Evolutionary conservation across 1,284 basidiomycete genomes (phyloP).

Genomic region (Leccinum pseudoinsigne): DNA sequence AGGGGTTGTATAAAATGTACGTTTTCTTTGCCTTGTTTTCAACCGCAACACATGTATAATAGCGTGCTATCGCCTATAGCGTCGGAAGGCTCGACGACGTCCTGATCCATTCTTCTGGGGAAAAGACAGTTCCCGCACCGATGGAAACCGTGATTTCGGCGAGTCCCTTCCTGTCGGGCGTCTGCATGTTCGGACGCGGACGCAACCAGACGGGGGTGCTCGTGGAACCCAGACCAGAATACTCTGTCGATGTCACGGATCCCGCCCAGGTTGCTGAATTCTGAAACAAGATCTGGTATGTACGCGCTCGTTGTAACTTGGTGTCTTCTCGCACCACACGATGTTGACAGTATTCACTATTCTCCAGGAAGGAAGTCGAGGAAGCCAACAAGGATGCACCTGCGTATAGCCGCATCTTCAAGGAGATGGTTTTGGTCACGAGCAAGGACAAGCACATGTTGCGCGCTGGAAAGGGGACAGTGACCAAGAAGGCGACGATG

Average conservation of each 20-base stretch:
- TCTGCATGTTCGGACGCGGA: slow-evolving; percentile 28
- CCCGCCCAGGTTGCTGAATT: slow-evolving; percentile 19
- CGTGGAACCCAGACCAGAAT: slow-evolving; percentile 25
- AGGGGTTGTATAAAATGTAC: too few species aligned
- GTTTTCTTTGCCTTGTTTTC: too few species aligned
- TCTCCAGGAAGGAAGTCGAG: slow-evolving; percentile 28
- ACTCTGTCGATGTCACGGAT: slow-evolving; percentile 24
- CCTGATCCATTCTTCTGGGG: too few species aligned
- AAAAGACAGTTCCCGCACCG: too few species aligned
- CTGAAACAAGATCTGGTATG: slow-evolving; percentile 30
- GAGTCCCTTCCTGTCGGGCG: neutral
- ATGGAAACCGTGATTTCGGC: too few species aligned
- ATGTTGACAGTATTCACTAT: neutral
- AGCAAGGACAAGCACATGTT: slow-evolving; percentile 27
- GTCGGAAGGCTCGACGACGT: too few species aligned
- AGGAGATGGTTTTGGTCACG: slow-evolving; percentile 12
- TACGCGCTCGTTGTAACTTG: neutral
- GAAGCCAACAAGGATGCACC: slow-evolving; percentile 36
- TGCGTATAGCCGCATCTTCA: slow-evolving; percentile 34
- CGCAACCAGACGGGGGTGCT: slow-evolving; percentile 27
- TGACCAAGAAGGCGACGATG: slow-evolving; percentile 30
- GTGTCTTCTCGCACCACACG: neutral
- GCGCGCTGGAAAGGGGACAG: slow-evolving; percentile 30
- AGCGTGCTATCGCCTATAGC: too few species aligned
- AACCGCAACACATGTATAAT: too few species aligned